Percentiles rank a stretch among this genome's conserved stretches.
These are phyloP conservation scores for Boletus smithii DNA, from an alignment of 1,284 basidiomycete genomes.

Conservation along the genomic window DNA sequence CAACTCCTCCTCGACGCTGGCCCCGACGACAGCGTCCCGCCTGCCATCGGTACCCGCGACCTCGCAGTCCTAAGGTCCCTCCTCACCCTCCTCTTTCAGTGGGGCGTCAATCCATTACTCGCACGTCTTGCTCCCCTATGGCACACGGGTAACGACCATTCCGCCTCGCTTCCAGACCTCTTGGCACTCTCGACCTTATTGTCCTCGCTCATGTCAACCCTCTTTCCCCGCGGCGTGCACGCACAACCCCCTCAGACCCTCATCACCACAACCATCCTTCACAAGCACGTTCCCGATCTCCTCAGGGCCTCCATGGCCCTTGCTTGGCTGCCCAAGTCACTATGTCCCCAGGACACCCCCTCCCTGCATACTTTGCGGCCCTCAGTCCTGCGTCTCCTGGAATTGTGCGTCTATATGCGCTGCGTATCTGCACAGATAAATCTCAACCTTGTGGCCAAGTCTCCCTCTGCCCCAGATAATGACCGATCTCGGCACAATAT, in stretches of 20 bases:
- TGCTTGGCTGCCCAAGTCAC: conserved; percentile 65
- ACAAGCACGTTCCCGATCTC: conserved; percentile 54
- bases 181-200: conserved; percentile 40
- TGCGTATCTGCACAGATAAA: conserved; percentile 8
- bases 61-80: conserved; percentile 58
- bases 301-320: conserved; percentile 56
- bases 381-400: conserved; percentile 52
- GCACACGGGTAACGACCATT: conserved; percentile 19
- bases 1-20: conserved; percentile 44
- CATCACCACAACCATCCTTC: conserved; percentile 59
- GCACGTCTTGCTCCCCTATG: conserved; percentile 39
- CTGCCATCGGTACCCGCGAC: conserved; percentile 62
- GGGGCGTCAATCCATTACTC: conserved; percentile 59
- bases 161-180: conserved; percentile 44
- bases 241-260: conserved; percentile 49
- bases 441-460: conserved; percentile 36
- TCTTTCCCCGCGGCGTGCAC: conserved; percentile 51
- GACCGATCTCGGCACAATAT: conserved; percentile 53
- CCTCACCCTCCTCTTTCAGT: conserved; percentile 64
- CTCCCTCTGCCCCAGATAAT: conserved; percentile 64
- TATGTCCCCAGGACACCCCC: conserved; percentile 41
- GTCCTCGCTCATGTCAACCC: conserved; percentile 42
- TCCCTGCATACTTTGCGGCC: conserved; percentile 41
- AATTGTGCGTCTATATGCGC: conserved; percentile 45
- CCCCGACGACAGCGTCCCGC: conserved; percentile 28